Percentiles rank a stretch among this genome's conserved stretches.
Evolutionary conservation across 2,329 filamentous ascomycete species (phyloP).

Genomic region (Pseudogymnoascus sp.): DNA sequence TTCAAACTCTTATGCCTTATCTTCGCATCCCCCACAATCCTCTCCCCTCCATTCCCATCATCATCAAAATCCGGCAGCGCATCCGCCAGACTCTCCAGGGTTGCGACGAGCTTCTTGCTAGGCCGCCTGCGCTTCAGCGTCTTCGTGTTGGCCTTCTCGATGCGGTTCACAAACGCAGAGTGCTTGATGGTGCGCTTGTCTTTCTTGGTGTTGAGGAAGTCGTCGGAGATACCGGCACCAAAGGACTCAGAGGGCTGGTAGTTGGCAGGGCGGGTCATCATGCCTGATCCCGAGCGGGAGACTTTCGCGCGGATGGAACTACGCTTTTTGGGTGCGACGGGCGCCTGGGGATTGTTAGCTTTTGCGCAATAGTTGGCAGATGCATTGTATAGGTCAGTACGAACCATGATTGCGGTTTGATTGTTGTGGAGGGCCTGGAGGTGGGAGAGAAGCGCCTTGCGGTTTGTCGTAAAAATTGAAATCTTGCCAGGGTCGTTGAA

Average conservation of each 20-base stretch:
- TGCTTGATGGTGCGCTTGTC: slow-evolving; percentile 81
- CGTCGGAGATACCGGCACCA: slow-evolving; percentile 44
- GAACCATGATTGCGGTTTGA: slow-evolving; percentile 14
- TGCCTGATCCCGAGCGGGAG: slow-evolving; percentile 42
- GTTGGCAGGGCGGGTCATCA: slow-evolving; percentile 18
- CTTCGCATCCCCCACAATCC: slow-evolving; percentile 46
- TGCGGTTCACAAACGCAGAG: slow-evolving; percentile 68
- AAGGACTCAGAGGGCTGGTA: slow-evolving; percentile 31
- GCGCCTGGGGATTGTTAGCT: slow-evolving; percentile 31
- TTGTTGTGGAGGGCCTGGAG: neutral
- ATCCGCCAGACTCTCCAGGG: slow-evolving; percentile 68
- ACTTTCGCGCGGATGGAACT: slow-evolving; percentile 50
- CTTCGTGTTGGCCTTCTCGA: slow-evolving; percentile 54
- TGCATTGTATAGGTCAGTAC: neutral
- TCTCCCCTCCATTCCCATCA: slow-evolving; percentile 34
- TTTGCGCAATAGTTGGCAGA: neutral
- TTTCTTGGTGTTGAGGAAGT: slow-evolving; percentile 66
- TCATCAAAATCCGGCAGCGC: slow-evolving; percentile 59
- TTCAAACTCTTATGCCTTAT: slow-evolving; percentile 68
- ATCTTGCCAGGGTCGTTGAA: slow-evolving; percentile 3
- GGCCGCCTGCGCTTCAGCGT: slow-evolving; percentile 59
- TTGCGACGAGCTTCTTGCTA: slow-evolving; percentile 70
- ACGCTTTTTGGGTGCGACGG: slow-evolving; percentile 37
- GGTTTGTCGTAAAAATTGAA: slow-evolving; percentile 1
- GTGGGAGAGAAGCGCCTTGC: neutral